Base-by-base conservation (phyloP, 805 yeast genomes). In the Lipomyces mesembrius region DNA sequence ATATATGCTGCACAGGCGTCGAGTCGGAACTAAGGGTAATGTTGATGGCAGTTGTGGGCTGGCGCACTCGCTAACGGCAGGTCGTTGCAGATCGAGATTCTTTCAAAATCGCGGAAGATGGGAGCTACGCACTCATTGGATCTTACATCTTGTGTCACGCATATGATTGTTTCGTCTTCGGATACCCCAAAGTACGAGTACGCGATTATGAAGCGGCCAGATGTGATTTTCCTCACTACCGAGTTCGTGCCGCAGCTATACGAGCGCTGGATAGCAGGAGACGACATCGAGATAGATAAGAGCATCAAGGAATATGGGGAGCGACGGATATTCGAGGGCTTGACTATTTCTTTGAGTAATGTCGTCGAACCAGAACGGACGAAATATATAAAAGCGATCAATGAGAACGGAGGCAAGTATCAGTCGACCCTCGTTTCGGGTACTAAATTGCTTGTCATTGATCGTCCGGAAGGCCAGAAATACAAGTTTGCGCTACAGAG, bases 171-270 rank as follows among this genome's bases (percentile, higher is more conserved):
- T 25, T 89, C 88, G 78, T 56, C 76, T 84, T 55, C 49, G 57
- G 77, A 80, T 66, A 83, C 88, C 2, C 84, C 82, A 14, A 87
- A 87, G 75, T 87, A 85, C 77, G 77, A 77, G 66, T 86, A 78
- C 77, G 83, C 86, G 39, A 80, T 85, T 7, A 75, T 63, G 43
- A 71, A 73, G 22, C 71, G 76, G 34, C 77, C 79, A 60, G 93
- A 90, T 76, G 82, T 91, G 39, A 76, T 76, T 55, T 86, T 91
- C 71, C 74, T 91, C 20, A 74, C 77, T 12, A 83, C 87, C 0
- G 80, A 81, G 2, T 77, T 83, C 7, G 78, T 90, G 6, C 72
- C 77, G 27, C 75, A 75, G 25, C 70, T 87, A 11, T 82, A 87
- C 71, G 78, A 79, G 17, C 76, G 76, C 5, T 89, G 92, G 92